Conservation (phyloP, 768 basidiomycete species). For the Lentinula lateritia region DNA sequence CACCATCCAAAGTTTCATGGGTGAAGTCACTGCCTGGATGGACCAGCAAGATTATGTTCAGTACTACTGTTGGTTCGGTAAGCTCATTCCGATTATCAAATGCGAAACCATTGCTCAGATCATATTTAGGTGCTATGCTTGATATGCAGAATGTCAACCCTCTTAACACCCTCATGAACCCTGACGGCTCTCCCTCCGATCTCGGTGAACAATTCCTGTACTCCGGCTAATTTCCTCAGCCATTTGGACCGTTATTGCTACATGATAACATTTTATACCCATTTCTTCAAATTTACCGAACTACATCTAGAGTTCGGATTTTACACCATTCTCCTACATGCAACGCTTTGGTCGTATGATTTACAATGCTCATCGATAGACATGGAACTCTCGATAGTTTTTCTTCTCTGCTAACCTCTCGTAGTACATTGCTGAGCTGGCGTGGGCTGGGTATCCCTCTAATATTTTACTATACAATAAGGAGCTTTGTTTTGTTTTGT, state of each 20-base stretch:
- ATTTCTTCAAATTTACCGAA: not conserved
- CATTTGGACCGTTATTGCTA: not conserved
- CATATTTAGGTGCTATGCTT: conserved; percentile 43
- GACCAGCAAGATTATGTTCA: conserved; percentile 35
- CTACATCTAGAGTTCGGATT: not conserved
- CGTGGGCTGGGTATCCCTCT: conserved; percentile 3
- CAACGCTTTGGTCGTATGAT: conserved; percentile 4
- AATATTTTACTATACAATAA: not conserved
- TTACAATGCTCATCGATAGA: conserved; percentile 9
- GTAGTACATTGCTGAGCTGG: not conserved
- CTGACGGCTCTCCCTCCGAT: conserved; percentile 38
- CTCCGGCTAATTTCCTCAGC: conserved; percentile 10
- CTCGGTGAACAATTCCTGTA: conserved; percentile 50
- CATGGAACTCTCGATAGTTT: not conserved
- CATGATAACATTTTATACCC: not conserved
- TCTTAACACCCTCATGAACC: conserved; percentile 45
- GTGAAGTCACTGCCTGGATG: conserved; percentile 36
- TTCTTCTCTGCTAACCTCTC: not conserved
- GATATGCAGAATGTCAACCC: conserved; percentile 53
- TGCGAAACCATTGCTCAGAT: not conserved
- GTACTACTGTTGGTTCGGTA: conserved; percentile 59
- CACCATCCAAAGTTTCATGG: conserved; percentile 47
- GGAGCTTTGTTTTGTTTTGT: not conserved
- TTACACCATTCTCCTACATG: not conserved
- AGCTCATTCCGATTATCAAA: conserved; percentile 14